Base-by-base conservation (phyloP, 2,329 filamentous ascomycete species). In the Scleromitrula shiraiana region DNA sequence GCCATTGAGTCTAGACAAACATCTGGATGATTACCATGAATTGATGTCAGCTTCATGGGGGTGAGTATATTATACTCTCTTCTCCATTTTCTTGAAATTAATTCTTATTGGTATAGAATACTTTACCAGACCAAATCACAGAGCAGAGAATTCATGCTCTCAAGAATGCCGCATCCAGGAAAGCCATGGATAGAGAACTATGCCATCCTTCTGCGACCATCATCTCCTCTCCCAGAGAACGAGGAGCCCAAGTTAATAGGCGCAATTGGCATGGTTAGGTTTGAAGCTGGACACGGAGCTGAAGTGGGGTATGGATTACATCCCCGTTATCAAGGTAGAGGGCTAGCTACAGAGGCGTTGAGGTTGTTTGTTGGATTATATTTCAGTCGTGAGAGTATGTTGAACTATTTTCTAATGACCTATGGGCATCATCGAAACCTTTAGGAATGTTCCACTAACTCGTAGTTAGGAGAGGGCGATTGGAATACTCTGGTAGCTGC, bases 261-360 rank as follows among this genome's bases (percentile, higher is more conserved):
- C 2, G 19, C 51, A 2, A 23, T 56, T 5, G 53, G 55, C 2
- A 40, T 46, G 17, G 49, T 46, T 23, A 44, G 51, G 23, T 42
- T 52, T 17, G 45, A 46, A n/a, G 43, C 43, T 12, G 53, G 41
- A 6, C 42, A 47, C 15, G 55, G 51, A 3, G 45, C 44, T 8
- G 55, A 58, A 29, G 27, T 59, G 5, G 54, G 41, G 1, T 58
- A 59, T 41, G 53, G 46, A 17, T 9, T 59, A 9, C 45, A 54
- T 46, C 33, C 46, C 15, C 35, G 39, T 2, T 53, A 49, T 10
- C 53, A 53, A 39, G 48, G 41, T 5, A 49, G 44, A 32, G 56
- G 55, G 7, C 58, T 51, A 41, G 53, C 52, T 41, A 46, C 46
- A 7, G 55, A 59, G 36, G 56, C 54, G 5, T 26, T 59, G 23